phyloP scores from a whole-genome alignment of 768 basidiomycete genomes.

The Suillus ampliporus region DNA sequence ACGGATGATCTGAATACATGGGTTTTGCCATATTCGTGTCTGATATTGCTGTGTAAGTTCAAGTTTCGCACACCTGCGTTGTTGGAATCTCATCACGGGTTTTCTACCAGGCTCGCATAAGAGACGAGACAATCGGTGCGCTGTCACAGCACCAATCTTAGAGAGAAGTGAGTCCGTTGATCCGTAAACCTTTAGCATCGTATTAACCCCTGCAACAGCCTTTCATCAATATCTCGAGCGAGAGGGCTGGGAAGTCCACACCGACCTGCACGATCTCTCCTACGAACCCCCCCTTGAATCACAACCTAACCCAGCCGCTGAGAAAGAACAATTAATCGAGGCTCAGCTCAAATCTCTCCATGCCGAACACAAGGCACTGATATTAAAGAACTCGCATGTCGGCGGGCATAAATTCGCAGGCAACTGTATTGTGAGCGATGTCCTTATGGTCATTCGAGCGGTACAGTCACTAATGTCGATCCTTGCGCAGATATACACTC shows the following conservation, averaged over 20 bases:
- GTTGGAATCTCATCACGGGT: slow-evolving; percentile 6
- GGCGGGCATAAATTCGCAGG: slow-evolving; percentile 95
- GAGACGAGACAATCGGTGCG: slow-evolving; percentile 89
- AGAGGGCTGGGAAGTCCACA: slow-evolving; percentile 78
- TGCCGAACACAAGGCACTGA: slow-evolving; percentile 70
- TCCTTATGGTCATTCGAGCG: not conserved
- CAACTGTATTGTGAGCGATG: slow-evolving; percentile 80
- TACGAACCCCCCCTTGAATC: slow-evolving; percentile 35
- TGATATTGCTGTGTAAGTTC: slow-evolving; percentile 86
- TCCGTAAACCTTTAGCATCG: not conserved
- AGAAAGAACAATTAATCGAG: slow-evolving; percentile 50
- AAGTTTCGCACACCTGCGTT: slow-evolving; percentile 36
- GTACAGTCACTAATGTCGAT: slow-evolving; percentile 5
- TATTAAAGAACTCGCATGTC: slow-evolving; percentile 87
- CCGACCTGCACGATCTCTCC: slow-evolving; percentile 66
- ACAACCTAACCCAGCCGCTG: slow-evolving; percentile 44
- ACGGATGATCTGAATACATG: slow-evolving; percentile 66
- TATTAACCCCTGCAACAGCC: slow-evolving; percentile 45
- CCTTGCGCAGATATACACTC: slow-evolving; percentile 75
- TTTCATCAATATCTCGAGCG: slow-evolving; percentile 66
- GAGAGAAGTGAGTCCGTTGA: slow-evolving; percentile 59
- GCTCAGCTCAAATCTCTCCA: slow-evolving; percentile 52
- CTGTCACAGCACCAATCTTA: slow-evolving; percentile 84
- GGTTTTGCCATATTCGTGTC: slow-evolving; percentile 88
- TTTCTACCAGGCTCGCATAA: slow-evolving; percentile 84